Conservation (phyloP, 306 rosid species). For the Quercus ilex region DNA sequence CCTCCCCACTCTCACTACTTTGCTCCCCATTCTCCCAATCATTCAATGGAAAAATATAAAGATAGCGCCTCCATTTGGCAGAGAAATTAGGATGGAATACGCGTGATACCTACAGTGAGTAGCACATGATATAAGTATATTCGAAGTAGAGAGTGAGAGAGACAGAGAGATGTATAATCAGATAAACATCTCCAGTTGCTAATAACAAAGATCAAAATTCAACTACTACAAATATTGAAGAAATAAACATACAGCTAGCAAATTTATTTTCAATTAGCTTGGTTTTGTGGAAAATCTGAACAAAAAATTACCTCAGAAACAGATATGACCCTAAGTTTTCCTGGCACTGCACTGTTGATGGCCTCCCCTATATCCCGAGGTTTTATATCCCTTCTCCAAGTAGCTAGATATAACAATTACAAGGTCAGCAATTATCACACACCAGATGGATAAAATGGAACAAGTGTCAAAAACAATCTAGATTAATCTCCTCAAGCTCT, state of each 20-base stretch:
- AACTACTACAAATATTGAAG: constrained; percentile 3
- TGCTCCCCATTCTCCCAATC: constrained; percentile 39
- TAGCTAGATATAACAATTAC: constrained; percentile 43
- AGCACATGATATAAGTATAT: constrained; percentile 12
- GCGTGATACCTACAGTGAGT: constrained; percentile 72
- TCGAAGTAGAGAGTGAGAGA: not conserved
- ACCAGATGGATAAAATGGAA: not conserved
- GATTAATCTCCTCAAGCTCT: not conserved
- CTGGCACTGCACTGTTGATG: constrained; percentile 65
- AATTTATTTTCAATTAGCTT: constrained; percentile 10
- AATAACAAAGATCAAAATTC: not conserved
- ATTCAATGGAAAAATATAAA: constrained; percentile 76
- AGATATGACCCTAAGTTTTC: constrained; percentile 64
- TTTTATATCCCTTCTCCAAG: constrained; percentile 81
- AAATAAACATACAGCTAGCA: constrained; percentile 15
- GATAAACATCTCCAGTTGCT: not conserved
- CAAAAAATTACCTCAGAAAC: constrained; percentile 58
- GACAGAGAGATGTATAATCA: not conserved
- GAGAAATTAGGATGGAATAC: constrained; percentile 89
- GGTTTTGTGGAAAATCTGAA: constrained; percentile 17
- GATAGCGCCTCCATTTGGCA: constrained; percentile 93
- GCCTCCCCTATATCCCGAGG: constrained; percentile 69
- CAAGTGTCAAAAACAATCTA: not conserved
- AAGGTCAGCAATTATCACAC: constrained; percentile 13
- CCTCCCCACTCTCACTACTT: constrained; percentile 33